Conservation (phyloP, 352 stramenopile genomes). For the Hyaloperonospora brassicae region DNA sequence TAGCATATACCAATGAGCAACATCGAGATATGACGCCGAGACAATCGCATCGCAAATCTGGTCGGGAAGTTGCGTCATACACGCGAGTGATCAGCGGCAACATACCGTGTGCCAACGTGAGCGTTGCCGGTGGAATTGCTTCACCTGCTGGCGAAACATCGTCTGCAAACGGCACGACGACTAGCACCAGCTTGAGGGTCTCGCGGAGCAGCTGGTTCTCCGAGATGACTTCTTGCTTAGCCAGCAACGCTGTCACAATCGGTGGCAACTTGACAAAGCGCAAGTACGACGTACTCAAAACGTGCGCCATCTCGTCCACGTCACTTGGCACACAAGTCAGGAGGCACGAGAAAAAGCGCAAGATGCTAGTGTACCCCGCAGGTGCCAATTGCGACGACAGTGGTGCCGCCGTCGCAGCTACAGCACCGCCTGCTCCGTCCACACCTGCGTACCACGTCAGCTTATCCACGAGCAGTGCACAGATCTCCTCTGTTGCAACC, state of each 20-base stretch:
- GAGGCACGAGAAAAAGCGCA: constrained; percentile 38
- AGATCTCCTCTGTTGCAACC: constrained; percentile 39
- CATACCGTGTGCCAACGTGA: constrained; percentile 35
- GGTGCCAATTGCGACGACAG: constrained; percentile 16
- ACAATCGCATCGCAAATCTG: constrained; percentile 48
- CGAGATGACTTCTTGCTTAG: constrained; percentile 29
- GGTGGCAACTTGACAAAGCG: constrained; percentile 38
- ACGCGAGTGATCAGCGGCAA: constrained; percentile 43
- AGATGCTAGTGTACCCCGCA: constrained; percentile 31
- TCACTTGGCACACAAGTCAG: constrained; percentile 25
- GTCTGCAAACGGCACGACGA: constrained; percentile 35
- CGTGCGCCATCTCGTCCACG: constrained; percentile 7
- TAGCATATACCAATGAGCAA: constrained; percentile 34
- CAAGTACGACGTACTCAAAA: constrained; percentile 21
- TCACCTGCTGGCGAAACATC: constrained; percentile 17
- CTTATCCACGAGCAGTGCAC: constrained; percentile 26
- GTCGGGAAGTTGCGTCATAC: constrained; percentile 43
- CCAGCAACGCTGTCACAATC: constrained; percentile 38
- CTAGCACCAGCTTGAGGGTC: constrained; percentile 49
- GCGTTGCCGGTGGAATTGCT: constrained; percentile 17
- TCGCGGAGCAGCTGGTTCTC: constrained; percentile 47
- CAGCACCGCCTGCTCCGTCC: not conserved
- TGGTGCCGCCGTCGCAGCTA: not conserved
- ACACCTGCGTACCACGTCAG: constrained; percentile 26
- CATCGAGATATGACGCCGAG: constrained; percentile 44